Base-by-base conservation (phyloP, 768 basidiomycete genomes). In the Russula vinacea region DNA sequence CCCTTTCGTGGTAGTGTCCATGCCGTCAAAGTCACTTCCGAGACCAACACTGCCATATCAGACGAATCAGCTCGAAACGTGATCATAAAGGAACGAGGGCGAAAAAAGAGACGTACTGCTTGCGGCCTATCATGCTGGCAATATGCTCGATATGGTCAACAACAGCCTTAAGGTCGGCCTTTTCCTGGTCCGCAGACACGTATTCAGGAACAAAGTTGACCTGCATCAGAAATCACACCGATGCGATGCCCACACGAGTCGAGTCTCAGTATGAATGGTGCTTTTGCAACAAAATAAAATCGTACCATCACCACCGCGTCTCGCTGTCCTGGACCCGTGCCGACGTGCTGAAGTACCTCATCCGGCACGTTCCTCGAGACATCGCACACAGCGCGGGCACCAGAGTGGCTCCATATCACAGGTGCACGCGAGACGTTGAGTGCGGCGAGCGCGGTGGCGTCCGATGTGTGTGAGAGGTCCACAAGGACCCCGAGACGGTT, bases 351-450 rank as follows among this genome's bases (percentile, higher is more conserved):
- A 17, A 96, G 81, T n/a, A 97, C 76, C 47, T 86, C 78, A 72
- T 95, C 91, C 0, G 92, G 93, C 24, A 92, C 84, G 73, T 92
- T 92, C 45, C 94, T 83, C 1, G 86, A 81, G 50, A 89, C 86
- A 67, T 90, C 75, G 71, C 90, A 87, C n/a, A 97, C 79, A 11
- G 87, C 84, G 14, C 92, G 80, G 1, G 95, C 85, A 52, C 89
- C 90, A 0, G 94, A 95, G 74, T 98, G 96, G 1, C 90, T 93
- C 87, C 92, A 94, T 64, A 98, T 96, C 65, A 97, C 88, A 3
- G 96, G 96, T 0, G 95, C 91, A 35, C 73, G 62, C 2, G 77
- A 76, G 42, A 76, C 62, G 1, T 62, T 55, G 49, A 97, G 76
- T 5, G 89, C 90, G 73, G 96, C 90, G 17, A 78, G 78, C 4